Evolutionary conservation across 192 early-diverging fungal genomes (phyloP), one percentile per base, ranked within the genome.

Genomic region (Umbelopsis sp.): DNA sequence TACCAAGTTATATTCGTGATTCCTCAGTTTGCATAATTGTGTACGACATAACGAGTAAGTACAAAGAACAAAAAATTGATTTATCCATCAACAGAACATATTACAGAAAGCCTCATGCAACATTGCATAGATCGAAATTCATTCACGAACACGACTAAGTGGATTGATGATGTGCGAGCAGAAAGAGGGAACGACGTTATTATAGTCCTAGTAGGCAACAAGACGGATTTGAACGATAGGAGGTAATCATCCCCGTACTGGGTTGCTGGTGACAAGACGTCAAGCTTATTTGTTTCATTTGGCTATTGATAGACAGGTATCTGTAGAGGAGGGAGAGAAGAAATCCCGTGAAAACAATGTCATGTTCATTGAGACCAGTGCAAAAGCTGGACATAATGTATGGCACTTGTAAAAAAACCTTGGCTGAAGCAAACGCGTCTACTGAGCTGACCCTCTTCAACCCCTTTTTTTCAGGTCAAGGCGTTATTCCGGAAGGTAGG

Each of bases 321-420:
- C 96, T 10, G 92, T 94, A 41, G 96, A 98, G 76, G 97, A 99
- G 75, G 98, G 97, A 38, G 98, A 99, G 80, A 96, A 95, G 84
- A 96, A 95, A 77, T 93, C 97, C 5, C 93, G 92, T 75, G 98
- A 98, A 73, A 91, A 93, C 79, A 97, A 95, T 73, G 94, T 96
- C 41, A 93, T 99, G 93, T 99, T 97, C 80, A 98, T 99, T 77
- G 98, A 99, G 77, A 99, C 98, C 14, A 93, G 91, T 70, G 98
- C 98, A 45, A 99, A 99, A 82, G 97, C 96, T 3, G 98, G 96
- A 9, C 95, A 98, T 81, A 99, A 99, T 80, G 96, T 99, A 77
- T 50, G 66, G 8, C 20, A 17, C 47, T n/a, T 17, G 12, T 49
- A 21, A 17, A n/a, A 17, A 17, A 16, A 16, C 6, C 6, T 21